Base-by-base conservation (phyloP, 805 yeast species). In the Tetrapisispora namnaoensis region DNA sequence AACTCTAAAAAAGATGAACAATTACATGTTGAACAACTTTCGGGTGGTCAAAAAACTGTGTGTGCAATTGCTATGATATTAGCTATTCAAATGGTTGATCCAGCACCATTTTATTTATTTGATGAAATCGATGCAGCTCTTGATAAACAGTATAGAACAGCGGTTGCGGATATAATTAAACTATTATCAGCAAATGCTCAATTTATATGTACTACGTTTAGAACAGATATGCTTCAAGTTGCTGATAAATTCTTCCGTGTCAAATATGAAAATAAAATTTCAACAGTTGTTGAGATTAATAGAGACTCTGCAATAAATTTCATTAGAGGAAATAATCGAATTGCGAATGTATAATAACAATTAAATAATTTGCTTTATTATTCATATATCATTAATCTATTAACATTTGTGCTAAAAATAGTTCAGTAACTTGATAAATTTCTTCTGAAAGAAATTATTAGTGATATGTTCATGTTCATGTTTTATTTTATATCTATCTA, bases 111-210 rank as follows among this genome's bases (percentile, higher is more conserved):
- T 65, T 93, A 93, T 62, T 68, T 93, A 43, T 91, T 93, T 66
- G 99, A 93, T 67, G 99, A 93, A 70, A 84, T 93, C 51, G 99
- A 93, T 69, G 97, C 98, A 4, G 93, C 91, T 57, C 72, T 93
- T 53, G 99, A 93, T 67, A 79, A 95, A 2, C 96, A 86, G 60
- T 91, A 90, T 61, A 77, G 99, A 58, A 77, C 86, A 0, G 79
- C 96, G 0, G 95, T 93, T 20, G 96, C 98, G 0, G 68, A 73
- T 34, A 70, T 86, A 71, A 81, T 93, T 48, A 73, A 78, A 54
- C 73, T 77, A 35, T 67, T 90, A 48, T 78, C 96, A 20, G 58
- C 57, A 6, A 67, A 74, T 48, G 95, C 95, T 14, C 99, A 93
- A 66, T 93, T 91, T 60, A 88, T 93, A 37, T 90, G 98, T 65